Base-by-base conservation (phyloP, 306 rosid genomes). In the Coriaria nepalensis region DNA sequence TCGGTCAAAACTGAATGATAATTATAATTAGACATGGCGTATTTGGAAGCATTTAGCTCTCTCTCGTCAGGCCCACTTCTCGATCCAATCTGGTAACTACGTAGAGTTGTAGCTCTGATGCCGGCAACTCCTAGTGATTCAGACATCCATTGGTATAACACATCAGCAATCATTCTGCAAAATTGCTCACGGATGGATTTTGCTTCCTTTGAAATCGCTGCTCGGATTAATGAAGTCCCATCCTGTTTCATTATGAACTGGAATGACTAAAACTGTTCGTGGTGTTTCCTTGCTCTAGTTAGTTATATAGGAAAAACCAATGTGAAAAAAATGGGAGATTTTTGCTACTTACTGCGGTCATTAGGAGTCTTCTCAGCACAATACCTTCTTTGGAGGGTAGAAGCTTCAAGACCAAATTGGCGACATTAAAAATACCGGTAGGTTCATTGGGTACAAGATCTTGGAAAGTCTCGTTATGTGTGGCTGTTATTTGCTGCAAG, bases 341-440 rank as follows among this genome's bases (percentile, higher is more conserved):
- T 0, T 33, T 9, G 51, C 9, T 40, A 81, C 97, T 81, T 64
- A 90, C 97, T 6, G 81, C 95, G 59, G 90, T 90, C 93, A 90
- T 90, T 61, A 84, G 68, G 58, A 90, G 97, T 68, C 97, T 79
- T 77, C 97, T 76, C 51, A 90, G 78, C 71, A 69, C 86, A 38
- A 65, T 73, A 39, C 97, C 97, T 36, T 90, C 92, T 59, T 77
- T 79, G 49, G 97, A 90, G 35, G 79, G 76, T 57, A 90, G 67
- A 60, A 90, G 73, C 75, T 67, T 77, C 72, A 85, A 59, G 56
- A 90, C 59, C 63, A 90, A 78, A 49, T 69, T 70, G 7, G 88
- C 90, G 66, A 74, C 49, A 39, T 81, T 90, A 55, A 70, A 61
- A 29, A 52, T 65, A 61, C 66, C 67, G 47, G 63, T 37, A 40